phyloP scores from a whole-genome alignment of 2,329 filamentous ascomycete genomes.

The Venturia asperata region DNA sequence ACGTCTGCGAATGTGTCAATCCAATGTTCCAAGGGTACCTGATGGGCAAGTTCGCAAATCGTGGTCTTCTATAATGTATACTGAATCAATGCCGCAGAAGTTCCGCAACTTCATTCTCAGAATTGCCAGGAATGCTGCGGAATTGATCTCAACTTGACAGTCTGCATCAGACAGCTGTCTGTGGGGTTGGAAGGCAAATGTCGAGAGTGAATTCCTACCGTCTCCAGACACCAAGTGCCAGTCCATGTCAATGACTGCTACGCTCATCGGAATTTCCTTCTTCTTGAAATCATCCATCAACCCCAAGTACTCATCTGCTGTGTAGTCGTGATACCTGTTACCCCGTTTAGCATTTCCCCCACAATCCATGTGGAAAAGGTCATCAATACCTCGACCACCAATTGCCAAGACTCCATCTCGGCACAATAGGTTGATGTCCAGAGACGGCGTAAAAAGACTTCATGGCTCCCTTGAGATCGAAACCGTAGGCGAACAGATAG shows the following conservation, averaged over 20 bases:
- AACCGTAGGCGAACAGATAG: conserved; percentile 55
- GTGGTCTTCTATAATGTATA: no score
- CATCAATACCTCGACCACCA: conserved; percentile 56
- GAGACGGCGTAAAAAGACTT: conserved; percentile 50
- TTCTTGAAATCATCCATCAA: conserved; percentile 51
- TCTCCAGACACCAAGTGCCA: conserved; percentile 49
- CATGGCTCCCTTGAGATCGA: conserved; percentile 49
- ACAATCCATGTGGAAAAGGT: no score
- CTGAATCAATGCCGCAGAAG: no score
- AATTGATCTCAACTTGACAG: no score
- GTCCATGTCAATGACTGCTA: conserved; percentile 58
- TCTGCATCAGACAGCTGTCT: neutral
- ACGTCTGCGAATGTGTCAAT: conserved; percentile 23
- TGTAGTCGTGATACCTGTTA: conserved; percentile 51
- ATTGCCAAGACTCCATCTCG: conserved; percentile 54
- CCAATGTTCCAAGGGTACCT: neutral
- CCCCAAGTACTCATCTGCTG: conserved; percentile 47
- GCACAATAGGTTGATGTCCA: conserved; percentile 49
- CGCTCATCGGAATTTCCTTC: conserved; percentile 49
- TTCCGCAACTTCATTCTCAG: no score
- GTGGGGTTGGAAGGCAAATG: neutral
- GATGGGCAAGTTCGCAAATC: no score
- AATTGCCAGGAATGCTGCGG: no score
- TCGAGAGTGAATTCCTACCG: neutral
- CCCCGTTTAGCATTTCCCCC: no score